Conservation (phyloP, 1,139 yeast species). For the Candida smagusa region DNA sequence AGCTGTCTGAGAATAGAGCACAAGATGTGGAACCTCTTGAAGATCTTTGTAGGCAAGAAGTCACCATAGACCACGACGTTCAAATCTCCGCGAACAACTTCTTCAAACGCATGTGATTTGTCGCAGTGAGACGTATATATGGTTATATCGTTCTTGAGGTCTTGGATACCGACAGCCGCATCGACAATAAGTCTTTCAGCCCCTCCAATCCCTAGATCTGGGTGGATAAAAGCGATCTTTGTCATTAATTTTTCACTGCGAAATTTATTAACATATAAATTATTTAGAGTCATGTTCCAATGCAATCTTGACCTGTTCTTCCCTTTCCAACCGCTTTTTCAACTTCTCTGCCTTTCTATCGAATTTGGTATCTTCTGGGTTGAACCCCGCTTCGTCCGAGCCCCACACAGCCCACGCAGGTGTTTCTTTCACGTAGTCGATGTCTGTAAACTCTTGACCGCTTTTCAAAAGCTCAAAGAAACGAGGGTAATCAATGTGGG, state of each 20-base stretch:
- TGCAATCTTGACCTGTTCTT: conserved; percentile 13
- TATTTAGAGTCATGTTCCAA: background rate
- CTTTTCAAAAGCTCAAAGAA: conserved; percentile 69
- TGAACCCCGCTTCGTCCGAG: conserved; percentile 80
- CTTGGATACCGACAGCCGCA: conserved; percentile 85
- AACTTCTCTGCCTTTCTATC: conserved; percentile 65
- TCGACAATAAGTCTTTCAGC: conserved; percentile 96
- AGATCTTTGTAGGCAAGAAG: conserved; percentile 66
- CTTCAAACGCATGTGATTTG: conserved; percentile 83
- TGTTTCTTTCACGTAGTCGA: conserved; percentile 78
- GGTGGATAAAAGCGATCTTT: conserved; percentile 81
- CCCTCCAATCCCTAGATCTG: conserved; percentile 95
- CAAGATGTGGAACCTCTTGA: conserved; percentile 68
- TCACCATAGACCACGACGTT: conserved; percentile 78
- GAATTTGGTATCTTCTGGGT: conserved; percentile 74
- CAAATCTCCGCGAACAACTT: conserved; percentile 56
- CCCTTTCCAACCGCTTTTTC: conserved; percentile 44
- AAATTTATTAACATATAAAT: background rate
- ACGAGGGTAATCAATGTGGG: conserved; percentile 80
- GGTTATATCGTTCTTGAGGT: conserved; percentile 59
- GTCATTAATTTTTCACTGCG: background rate
- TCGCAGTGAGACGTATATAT: conserved; percentile 92
- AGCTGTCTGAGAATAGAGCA: conserved; percentile 85
- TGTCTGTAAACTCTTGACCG: conserved; percentile 65
- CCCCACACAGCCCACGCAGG: conserved; percentile 94